Percentiles rank a stretch among this genome's conserved stretches.
phyloP scores from a whole-genome alignment of 441 rosid species.

The Adansonia grandidieri region DNA sequence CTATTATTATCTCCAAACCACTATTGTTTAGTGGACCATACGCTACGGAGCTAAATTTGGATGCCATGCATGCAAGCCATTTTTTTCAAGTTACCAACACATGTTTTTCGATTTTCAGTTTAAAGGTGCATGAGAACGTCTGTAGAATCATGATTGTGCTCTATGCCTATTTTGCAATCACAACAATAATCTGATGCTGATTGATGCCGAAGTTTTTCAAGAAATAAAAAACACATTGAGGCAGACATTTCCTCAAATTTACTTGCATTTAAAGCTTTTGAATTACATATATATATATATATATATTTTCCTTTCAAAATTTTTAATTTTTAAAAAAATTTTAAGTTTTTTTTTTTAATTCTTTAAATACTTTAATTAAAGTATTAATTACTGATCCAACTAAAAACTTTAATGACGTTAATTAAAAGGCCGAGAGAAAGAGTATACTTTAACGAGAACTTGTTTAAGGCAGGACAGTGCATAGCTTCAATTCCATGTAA shows the following conservation, averaged over 20 bases:
- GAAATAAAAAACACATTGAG: not conserved
- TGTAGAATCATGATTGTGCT: not conserved
- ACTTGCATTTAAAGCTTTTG: not conserved
- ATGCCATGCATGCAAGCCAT: not conserved
- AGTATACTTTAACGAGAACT: too few relatives aligned
- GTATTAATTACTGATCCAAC: not conserved
- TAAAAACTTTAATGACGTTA: not conserved
- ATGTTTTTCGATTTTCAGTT: not conserved
- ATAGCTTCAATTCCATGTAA: conserved; percentile 13
- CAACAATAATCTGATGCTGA: not conserved
- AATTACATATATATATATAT: not conserved
- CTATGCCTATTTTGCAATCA: not conserved
- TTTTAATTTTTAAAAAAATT: not conserved
- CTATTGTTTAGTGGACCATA: not conserved
- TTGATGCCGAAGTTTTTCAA: not conserved
- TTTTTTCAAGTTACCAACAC: not conserved
- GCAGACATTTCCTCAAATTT: not conserved
- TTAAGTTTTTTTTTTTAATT: not conserved
- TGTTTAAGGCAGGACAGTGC: too few relatives aligned
- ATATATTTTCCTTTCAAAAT: not conserved
- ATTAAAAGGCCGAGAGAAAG: too few relatives aligned
- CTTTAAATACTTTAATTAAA: not conserved
- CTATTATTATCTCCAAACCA: not conserved
- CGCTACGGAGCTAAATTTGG: not conserved
- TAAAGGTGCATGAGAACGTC: not conserved